A percentile compares a stretch with the other conserved stretches of the same genome.
phyloP scores from a whole-genome alignment of 495 filamentous ascomycete species.

The Lasiosphaeriaceae sp. region DNA sequence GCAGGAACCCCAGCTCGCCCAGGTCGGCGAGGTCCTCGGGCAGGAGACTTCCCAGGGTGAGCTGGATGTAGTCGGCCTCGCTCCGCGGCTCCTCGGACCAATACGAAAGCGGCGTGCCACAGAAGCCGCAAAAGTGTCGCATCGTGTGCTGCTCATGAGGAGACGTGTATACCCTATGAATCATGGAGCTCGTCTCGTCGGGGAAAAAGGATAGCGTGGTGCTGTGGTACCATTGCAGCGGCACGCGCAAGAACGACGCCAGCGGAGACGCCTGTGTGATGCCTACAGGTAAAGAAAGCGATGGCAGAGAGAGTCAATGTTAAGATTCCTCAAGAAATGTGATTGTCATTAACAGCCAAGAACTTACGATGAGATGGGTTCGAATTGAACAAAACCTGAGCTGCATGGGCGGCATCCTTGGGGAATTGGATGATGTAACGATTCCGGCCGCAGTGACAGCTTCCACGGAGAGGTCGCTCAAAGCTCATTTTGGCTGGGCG shows the following conservation, averaged over 20 bases:
- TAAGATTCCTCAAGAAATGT: neutral
- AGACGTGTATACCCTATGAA: slow-evolving; percentile 68
- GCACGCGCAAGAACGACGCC: slow-evolving; percentile 75
- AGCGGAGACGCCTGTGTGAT: slow-evolving; percentile 64
- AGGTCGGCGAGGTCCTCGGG: slow-evolving; percentile 62
- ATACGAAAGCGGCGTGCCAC: slow-evolving; percentile 73
- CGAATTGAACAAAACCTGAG: slow-evolving; percentile 68
- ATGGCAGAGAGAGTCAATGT: neutral
- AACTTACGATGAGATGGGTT: slow-evolving; percentile 60
- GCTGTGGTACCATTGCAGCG: slow-evolving; percentile 69
- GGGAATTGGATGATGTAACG: slow-evolving; percentile 72
- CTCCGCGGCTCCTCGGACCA: slow-evolving; percentile 69
- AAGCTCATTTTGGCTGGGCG: slow-evolving; percentile 34
- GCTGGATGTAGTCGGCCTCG: slow-evolving; percentile 69
- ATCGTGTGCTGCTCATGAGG: slow-evolving; percentile 53
- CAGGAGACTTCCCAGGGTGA: slow-evolving; percentile 68
- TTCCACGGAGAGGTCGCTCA: slow-evolving; percentile 58
- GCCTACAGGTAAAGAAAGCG: slow-evolving; percentile 43
- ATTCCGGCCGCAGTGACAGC: slow-evolving; percentile 83
- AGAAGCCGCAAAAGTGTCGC: slow-evolving; percentile 86
- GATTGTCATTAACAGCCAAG: too few relatives aligned
- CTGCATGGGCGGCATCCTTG: slow-evolving; percentile 44
- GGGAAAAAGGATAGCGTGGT: slow-evolving; percentile 67
- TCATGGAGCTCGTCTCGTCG: slow-evolving; percentile 69
- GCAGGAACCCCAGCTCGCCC: slow-evolving; percentile 64